These are phyloP conservation scores for Paraconiothyrium sp. DNA, from an alignment of 2,329 filamentous ascomycete species.

Conservation along the genomic window DNA sequence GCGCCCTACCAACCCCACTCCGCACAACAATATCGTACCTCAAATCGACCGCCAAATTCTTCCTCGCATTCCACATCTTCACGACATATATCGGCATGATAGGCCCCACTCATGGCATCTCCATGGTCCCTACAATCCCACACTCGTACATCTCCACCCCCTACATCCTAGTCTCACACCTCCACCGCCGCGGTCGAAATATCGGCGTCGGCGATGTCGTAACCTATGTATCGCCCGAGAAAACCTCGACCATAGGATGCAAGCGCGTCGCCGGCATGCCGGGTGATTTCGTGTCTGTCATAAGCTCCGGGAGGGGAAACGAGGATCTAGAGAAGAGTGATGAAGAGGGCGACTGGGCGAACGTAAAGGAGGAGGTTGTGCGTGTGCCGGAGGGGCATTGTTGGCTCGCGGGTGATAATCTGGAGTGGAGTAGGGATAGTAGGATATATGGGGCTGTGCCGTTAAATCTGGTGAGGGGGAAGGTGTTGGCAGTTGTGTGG, in stretches of 20 bases:
- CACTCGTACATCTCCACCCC: conserved; percentile 27
- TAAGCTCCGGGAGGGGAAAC: conserved; percentile 62
- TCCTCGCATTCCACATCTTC: conserved; percentile 48
- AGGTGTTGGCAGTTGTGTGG: conserved; percentile 66
- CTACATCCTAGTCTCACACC: conserved; percentile 36
- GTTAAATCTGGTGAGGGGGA: conserved; percentile 83
- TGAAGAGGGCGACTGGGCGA: conserved; percentile 38
- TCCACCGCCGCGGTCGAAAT: conserved; percentile 64
- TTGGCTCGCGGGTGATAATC: conserved; percentile 89
- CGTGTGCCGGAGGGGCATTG: conserved; percentile 92
- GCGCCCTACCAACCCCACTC: background rate
- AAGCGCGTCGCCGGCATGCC: conserved; percentile 74
- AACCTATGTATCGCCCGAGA: conserved; percentile 76
- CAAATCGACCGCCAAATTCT: conserved; percentile 25
- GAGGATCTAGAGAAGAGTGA: conserved; percentile 35
- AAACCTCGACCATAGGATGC: conserved; percentile 66
- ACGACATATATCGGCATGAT: conserved; percentile 67
- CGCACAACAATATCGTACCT: conserved; percentile 10
- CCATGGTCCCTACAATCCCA: conserved; percentile 86
- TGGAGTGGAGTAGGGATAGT: conserved; percentile 85
- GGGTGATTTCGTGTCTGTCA: conserved; percentile 75
- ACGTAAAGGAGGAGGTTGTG: conserved; percentile 62
- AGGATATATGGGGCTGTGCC: conserved; percentile 87
- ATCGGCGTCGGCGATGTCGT: conserved; percentile 85
- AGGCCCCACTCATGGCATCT: conserved; percentile 73